Base-by-base conservation (phyloP, 345 rosid species). In the Cardamine chenopodiifolia region DNA sequence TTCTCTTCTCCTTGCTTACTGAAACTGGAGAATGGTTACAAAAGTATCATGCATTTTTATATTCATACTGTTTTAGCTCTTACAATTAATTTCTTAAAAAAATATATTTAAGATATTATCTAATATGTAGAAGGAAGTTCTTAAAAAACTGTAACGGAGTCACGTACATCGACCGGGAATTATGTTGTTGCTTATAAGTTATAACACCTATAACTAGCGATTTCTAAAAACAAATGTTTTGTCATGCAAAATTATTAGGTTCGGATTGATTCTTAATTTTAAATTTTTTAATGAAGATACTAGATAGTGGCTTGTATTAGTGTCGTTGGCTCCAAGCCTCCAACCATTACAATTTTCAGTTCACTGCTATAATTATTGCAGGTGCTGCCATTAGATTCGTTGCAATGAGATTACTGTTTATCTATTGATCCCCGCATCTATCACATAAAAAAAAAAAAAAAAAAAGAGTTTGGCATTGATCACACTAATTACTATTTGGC, bases 401-500 rank as follows among this genome's bases (percentile, higher is more conserved):
- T 57, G 15, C 62, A 31, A 4, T 40, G 52, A 13, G 31, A 14
- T 37, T 18, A 42, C 3, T 19, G 37, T 68, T 55, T 23, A 40
- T 68, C 40, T 40, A 2, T 39, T 12, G 20, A 56, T 18, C 7
- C 39, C 31, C 11, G 10, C 47, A 14, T 29, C 18, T 20, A 23
- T 71, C 20, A 8, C 53, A 55, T 4, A 17, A 6, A 40, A 11
- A 34, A 8, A 7, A 32, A 8, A 8, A 32, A 8, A 34, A 2
- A 39, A 42, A 5, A 42, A 5, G 8, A 42, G 48, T 15, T 42
- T 5, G 48, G 18, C 18, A 14, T 44, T 23, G 10, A 23, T 71
- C 20, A 13, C 53, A 55, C 13, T 40, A 40, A 42, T 2, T 12
- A 26, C 28, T 68, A 18, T 69, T 69, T 42, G 73, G 64, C 55